These are phyloP conservation scores for Larix sibirica DNA, from an alignment of 83 land plant species.

Conservation along the genomic window DNA sequence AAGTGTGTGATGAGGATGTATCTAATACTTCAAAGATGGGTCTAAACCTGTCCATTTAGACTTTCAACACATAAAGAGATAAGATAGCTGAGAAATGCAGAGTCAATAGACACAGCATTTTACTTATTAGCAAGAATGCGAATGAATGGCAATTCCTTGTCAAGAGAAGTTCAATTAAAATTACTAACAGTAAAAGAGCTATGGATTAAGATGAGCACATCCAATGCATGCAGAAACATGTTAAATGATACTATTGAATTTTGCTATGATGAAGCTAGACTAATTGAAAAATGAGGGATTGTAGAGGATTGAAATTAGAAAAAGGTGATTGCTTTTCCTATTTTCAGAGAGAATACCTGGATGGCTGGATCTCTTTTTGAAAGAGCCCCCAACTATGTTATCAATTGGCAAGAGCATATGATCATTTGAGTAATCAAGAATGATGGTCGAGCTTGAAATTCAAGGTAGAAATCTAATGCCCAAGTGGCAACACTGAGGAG, in stretches of 20 bases:
- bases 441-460: too few species aligned
- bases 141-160: background rate
- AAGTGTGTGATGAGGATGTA: background rate
- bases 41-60: background rate
- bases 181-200: background rate
- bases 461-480: too few species aligned
- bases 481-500: too few species aligned
- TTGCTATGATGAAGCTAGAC: background rate
- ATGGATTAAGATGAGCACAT: background rate
- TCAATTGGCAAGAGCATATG: too few species aligned
- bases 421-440: too few species aligned
- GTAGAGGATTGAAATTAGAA: background rate
- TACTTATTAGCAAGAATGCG: background rate
- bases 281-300: background rate
- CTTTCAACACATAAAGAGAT: background rate
- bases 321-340: too few species aligned
- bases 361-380: too few species aligned
- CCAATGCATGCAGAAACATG: background rate
- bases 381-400: too few species aligned
- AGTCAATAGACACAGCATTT: background rate
- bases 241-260: background rate
- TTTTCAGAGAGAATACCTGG: too few species aligned
- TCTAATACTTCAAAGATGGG: background rate
- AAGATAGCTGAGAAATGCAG: background rate
- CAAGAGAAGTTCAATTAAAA: background rate